Percentiles rank a stretch among this genome's conserved stretches.
Evolutionary conservation across 2,329 filamentous ascomycete species (phyloP).

Genomic region (Fusarium guadeloupense): DNA sequence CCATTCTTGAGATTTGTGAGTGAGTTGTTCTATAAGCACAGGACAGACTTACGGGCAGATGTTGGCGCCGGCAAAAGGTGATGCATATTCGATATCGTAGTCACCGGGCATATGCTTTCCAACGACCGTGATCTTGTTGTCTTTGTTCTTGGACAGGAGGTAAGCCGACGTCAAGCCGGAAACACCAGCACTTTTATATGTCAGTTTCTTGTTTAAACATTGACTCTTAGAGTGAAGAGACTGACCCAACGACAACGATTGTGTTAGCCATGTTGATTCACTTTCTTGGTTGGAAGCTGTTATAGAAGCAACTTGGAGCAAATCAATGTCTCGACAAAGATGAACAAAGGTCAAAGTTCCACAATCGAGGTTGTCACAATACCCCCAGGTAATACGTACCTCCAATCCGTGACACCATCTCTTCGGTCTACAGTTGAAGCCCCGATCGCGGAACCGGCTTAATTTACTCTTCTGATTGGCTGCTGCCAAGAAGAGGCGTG

Average conservation of each 20-base stretch:
- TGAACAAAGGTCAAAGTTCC: not conserved
- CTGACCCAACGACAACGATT: conserved; percentile 50
- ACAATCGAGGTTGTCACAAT: conserved; percentile 6
- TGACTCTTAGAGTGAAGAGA: not conserved
- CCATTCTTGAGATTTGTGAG: conserved; percentile 53
- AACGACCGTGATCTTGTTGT: conserved; percentile 70
- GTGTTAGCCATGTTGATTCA: conserved; percentile 43
- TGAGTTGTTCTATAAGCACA: not conserved
- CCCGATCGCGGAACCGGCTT: conserved; percentile 12
- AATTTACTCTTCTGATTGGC: conserved; percentile 23
- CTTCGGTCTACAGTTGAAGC: conserved; percentile 26
- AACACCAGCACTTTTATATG: conserved; percentile 55
- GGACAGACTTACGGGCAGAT: conserved; percentile 68
- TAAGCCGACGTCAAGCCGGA: conserved; percentile 62
- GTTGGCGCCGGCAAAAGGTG: conserved; percentile 89
- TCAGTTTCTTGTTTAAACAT: conserved; percentile 3
- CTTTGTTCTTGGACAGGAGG: conserved; percentile 56
- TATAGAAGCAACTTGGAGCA: not conserved
- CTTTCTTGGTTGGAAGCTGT: not conserved
- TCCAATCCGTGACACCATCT: not conserved
- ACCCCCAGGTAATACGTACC: conserved; percentile 8
- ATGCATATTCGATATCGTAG: conserved; percentile 90
- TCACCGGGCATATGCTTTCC: conserved; percentile 95
- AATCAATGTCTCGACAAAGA: not conserved
- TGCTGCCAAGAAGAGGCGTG: not conserved